phyloP scores from a whole-genome alignment of 208 protist species.

The Trypanosoma melophagium region DNA sequence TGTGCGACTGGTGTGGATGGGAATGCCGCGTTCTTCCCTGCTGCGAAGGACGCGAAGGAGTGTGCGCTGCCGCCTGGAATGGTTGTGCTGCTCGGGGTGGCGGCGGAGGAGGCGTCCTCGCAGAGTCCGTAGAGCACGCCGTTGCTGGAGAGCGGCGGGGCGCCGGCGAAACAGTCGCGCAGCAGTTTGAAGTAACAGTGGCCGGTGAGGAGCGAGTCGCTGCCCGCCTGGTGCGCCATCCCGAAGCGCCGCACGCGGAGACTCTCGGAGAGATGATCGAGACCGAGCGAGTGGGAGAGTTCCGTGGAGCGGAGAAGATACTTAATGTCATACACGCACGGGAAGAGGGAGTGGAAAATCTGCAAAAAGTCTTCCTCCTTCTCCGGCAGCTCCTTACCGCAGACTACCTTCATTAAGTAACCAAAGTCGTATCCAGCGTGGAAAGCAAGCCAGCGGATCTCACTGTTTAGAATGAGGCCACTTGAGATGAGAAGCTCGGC shows the following conservation, averaged over 20 bases:
- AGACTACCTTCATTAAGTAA: slow-evolving; percentile 97
- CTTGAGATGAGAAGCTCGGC: slow-evolving; percentile 96
- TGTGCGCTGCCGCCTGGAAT: slow-evolving; percentile 33
- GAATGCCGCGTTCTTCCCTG: slow-evolving; percentile 25
- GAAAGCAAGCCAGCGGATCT: slow-evolving; percentile 98
- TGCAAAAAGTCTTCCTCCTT: slow-evolving; percentile 97
- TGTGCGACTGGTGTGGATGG: slow-evolving; percentile 21
- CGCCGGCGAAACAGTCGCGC: slow-evolving; percentile 82
- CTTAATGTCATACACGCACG: slow-evolving; percentile 98
- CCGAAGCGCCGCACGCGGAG: slow-evolving; percentile 93
- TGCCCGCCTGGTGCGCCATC: slow-evolving; percentile 95
- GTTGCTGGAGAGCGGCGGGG: slow-evolving; percentile 78
- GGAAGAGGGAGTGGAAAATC: slow-evolving; percentile 95
- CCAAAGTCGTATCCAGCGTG: slow-evolving; percentile 99
- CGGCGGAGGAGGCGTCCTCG: slow-evolving; percentile 79
- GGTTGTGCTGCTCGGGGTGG: slow-evolving; percentile 69
- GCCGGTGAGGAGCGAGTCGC: slow-evolving; percentile 97
- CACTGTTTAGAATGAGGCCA: slow-evolving; percentile 95
- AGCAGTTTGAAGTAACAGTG: slow-evolving; percentile 98
- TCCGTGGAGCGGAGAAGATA: slow-evolving; percentile 96
- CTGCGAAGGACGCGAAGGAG: slow-evolving; percentile 23
- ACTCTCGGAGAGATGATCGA: slow-evolving; percentile 96
- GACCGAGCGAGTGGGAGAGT: slow-evolving; percentile 90
- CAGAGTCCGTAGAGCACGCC: slow-evolving; percentile 96
- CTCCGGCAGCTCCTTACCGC: slow-evolving; percentile 93